Base-by-base conservation (phyloP, 768 basidiomycete species). In the Leccinum fibrillosum region DNA sequence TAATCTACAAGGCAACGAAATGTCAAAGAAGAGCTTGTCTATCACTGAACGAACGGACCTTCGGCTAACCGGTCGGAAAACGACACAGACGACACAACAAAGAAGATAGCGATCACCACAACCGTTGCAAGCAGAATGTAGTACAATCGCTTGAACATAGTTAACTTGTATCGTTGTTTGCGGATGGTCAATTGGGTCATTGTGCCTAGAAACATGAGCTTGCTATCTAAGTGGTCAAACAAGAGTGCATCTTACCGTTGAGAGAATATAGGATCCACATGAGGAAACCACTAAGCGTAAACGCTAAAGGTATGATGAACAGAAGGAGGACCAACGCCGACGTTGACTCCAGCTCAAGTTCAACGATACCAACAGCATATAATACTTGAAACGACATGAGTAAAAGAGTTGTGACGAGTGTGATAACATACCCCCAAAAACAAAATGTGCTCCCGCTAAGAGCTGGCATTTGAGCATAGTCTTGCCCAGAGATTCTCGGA, bases 241-340 rank as follows among this genome's bases (percentile, higher is more conserved):
- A 49, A 3, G 28, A 56, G 23, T 49, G 15, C n/a, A 54, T 72
- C 80, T 28, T 61, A 93, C 93, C 87, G 66, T 93, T 94, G 51
- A 97, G 77, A 11, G 90, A 84, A 70, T 94, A 89, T 76, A 96
- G 84, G 53, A 96, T 98, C 96, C 96, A 98, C 62, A 96, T 80
- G 25, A 99, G 81, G 79, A 98, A 99, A 1, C 88, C 88, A 57
- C 94, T 96, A n/a, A 99, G 80, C 1, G 94, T 94, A 74, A 98
- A 89, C 1, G 96, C 92, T 51, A 99, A 79, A 5, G 97, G 97
- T 59, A 98, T 86, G 61, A 98, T 90, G 69, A 98, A 94, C 64
- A 97, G 69, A 60, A 99, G 77, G 26, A 97, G 81, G 52, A 92
- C 71, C 54, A 96, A 76, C 0, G 90, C 89, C 8, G 93, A 92